Percentiles rank a stretch among this genome's conserved stretches.
Evolutionary conservation across 371 early-diverging fungal genomes (phyloP).

Genomic region (Blakeslea trispora): DNA sequence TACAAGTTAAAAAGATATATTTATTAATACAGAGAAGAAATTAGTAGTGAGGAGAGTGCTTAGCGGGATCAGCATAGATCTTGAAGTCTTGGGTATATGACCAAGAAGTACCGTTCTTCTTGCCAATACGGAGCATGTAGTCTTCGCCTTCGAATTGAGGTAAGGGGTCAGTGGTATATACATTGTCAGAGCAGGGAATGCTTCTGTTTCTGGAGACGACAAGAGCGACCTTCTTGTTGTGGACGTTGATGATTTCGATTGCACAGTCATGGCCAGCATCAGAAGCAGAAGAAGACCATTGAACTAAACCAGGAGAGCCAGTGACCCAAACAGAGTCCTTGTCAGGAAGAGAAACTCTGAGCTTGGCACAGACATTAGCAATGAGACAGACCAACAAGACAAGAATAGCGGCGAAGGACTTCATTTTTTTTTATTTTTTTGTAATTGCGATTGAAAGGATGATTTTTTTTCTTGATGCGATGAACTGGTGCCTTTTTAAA

Average conservation of each 20-base stretch:
- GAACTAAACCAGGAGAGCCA: conserved; percentile 1
- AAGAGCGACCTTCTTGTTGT: conserved; percentile 5
- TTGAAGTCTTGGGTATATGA: conserved; percentile 11
- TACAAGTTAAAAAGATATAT: background rate
- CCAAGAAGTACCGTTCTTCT: background rate
- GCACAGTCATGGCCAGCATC: conserved; percentile 2
- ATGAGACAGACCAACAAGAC: background rate
- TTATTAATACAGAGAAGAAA: background rate
- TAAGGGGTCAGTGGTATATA: background rate
- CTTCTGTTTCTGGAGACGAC: background rate
- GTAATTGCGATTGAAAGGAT: too few relatives aligned
- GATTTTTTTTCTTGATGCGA: too few relatives aligned
- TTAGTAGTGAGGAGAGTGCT: background rate
- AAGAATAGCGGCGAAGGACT: background rate
- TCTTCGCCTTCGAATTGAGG: background rate
- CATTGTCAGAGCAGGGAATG: conserved; percentile 3
- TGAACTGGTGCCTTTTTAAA: too few relatives aligned
- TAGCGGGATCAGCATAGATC: background rate
- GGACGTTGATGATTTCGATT: conserved; percentile 3
- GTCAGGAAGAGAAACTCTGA: conserved; percentile 8
- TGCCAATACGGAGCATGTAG: conserved; percentile 7
- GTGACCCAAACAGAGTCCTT: conserved; percentile 4
- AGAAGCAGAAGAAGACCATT: conserved; percentile 3
- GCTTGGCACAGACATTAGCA: background rate
- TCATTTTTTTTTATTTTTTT: background rate